These are phyloP conservation scores for Tolypocladium album DNA, from an alignment of 2,329 filamentous ascomycete species.

Conservation along the genomic window DNA sequence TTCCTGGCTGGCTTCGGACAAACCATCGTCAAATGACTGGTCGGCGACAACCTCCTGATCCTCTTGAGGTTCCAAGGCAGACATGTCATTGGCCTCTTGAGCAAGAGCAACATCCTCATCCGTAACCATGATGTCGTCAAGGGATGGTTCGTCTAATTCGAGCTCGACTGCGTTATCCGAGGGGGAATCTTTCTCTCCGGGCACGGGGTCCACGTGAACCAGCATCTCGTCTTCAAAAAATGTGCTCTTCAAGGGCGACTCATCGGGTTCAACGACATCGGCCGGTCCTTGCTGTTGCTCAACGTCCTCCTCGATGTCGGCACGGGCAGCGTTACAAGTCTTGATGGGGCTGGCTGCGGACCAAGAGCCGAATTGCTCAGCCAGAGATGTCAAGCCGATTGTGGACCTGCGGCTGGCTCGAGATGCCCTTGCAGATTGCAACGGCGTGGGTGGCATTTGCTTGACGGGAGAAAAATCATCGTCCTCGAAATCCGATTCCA, in stretches of 20 bases:
- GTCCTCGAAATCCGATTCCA: slow-evolving; percentile 45
- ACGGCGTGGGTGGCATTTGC: slow-evolving; percentile 31
- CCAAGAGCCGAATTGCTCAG: slow-evolving; percentile 52
- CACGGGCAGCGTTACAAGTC: not conserved
- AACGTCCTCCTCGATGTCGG: not conserved
- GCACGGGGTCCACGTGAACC: slow-evolving; percentile 13
- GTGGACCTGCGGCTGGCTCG: slow-evolving; percentile 17
- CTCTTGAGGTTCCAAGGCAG: slow-evolving; percentile 35
- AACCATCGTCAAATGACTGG: slow-evolving; percentile 31
- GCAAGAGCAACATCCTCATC: slow-evolving; percentile 48
- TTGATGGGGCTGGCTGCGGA: slow-evolving; percentile 41
- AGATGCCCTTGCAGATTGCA: slow-evolving; percentile 5
- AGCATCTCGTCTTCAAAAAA: slow-evolving; percentile 56
- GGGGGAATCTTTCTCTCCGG: slow-evolving; percentile 5
- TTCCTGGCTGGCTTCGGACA: slow-evolving; percentile 53
- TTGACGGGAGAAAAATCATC: slow-evolving; percentile 24
- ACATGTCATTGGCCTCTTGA: slow-evolving; percentile 50
- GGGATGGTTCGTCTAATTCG: slow-evolving; percentile 18
- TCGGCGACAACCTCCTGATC: slow-evolving; percentile 22
- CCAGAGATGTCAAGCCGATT: slow-evolving; percentile 52
- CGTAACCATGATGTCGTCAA: slow-evolving; percentile 36
- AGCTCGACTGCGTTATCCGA: slow-evolving; percentile 5
- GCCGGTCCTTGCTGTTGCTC: not conserved
- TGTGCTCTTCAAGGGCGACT: slow-evolving; percentile 30
- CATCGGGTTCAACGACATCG: slow-evolving; percentile 10